Conservation (phyloP, 129 eudicot species). For the sunflower (Helianthus annuus) region HanXRQr2.0-SUNRISE NC_035439.2:31627513-31628012, state of each 20-base stretch:
- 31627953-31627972: no score
- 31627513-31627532: no score
- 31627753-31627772: neutral
- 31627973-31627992: no score
- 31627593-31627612: no score
- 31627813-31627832: neutral
- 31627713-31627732: neutral
- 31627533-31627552: no score
- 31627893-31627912: neutral
- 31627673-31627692: neutral
- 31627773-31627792: neutral
- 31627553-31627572: no score
- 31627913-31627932: neutral
- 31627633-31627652: no score
- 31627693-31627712: neutral
- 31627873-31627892: slow-evolving; percentile 5
- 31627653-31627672: no score
- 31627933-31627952: no score
- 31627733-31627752: neutral
- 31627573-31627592: no score
- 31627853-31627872: neutral
- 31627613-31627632: no score
- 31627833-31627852: neutral
- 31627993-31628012: no score
- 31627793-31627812: neutral